phyloP scores from a whole-genome alignment of 2,329 filamentous ascomycete species.

The Fusarium sp. region DNA sequence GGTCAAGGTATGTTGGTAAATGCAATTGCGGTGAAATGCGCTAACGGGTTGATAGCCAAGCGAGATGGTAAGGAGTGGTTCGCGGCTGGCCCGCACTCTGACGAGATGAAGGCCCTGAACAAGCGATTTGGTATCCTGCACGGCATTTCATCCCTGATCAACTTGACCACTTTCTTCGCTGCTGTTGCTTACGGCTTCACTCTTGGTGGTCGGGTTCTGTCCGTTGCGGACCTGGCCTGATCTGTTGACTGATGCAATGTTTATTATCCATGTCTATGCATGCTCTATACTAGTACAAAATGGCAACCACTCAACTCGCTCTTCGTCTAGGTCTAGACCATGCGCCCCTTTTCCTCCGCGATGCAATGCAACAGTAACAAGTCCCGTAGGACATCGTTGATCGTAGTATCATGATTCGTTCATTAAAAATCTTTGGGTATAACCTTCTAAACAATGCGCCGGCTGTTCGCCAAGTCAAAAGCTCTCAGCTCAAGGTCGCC shows the following conservation, averaged over 20 bases:
- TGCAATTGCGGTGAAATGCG: not conserved
- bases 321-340: not conserved
- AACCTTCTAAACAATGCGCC: conserved; percentile 34
- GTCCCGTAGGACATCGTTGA: conserved; percentile 26
- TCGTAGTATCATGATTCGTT: conserved; percentile 42
- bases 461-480: conserved; percentile 11
- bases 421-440: conserved; percentile 37
- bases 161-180: conserved; percentile 76
- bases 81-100: conserved; percentile 81
- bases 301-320: conserved; percentile 22
- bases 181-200: conserved; percentile 83
- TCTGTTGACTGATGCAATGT: conserved; percentile 3
- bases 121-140: conserved; percentile 84
- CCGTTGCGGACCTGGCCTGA: conserved; percentile 46
- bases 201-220: conserved; percentile 73
- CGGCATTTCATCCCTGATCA: conserved; percentile 83
- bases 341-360: not conserved
- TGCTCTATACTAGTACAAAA: conserved; percentile 25
- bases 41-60: conserved; percentile 68
- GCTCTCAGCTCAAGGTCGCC: conserved; percentile 12
- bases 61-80: conserved; percentile 90
- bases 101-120: conserved; percentile 86
- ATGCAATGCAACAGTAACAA: conserved; percentile 11
- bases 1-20: conserved; percentile 74
- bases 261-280: conserved; percentile 5